Evolutionary conservation across 805 yeast genomes (phyloP), one percentile per base, ranked within the genome.

Genomic region (Ogataea trehaloabstinens): DNA sequence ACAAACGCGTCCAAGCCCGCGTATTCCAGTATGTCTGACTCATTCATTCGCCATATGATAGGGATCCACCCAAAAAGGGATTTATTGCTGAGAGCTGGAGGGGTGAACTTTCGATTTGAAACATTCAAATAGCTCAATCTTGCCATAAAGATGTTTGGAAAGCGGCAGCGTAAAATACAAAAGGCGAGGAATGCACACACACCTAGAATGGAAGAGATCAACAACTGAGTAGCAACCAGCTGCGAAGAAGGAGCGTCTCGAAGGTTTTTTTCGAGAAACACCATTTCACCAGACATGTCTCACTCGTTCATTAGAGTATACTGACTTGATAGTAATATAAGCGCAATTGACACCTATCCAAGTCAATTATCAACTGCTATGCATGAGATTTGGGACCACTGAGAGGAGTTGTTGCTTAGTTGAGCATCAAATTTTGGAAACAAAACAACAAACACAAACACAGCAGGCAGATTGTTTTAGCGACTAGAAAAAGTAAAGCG

Each of bases 1-100:
- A 93, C 98, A 63, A 76, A 89, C 0, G 97, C 97, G 64, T 91
- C 99, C 31, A 91, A 64, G 0, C 99, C 99, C 2, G 97, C 96
- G 53, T 82, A 83, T 44, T 88, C 91, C 35, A 91, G 70, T 2
- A 93, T 75, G 41, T 88, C 89, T 12, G 75, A 70, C 50, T 91
- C 98, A 19, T 73, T 68, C 15, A 90, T 79, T 10, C 61, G 61
- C 55, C 75, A 76, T 11, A 91, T 64, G 0, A 79, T 75, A 0
- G 80, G 75, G 6, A 90, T 70, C 97, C 98, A 91, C 2, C 90
- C 89, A 51, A 89, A 83, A 10, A 85, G 57, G 2, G 86, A 71
- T 27, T 58, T 60, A 32, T 66, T 49, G 5, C 85, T 80, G 15
- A 86, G 66, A 22, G 60, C 54, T 3, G 93, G 95, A 7, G 85